Conservation (phyloP, 345 rosid genomes). For the Noccaea caerulescens region DNA sequence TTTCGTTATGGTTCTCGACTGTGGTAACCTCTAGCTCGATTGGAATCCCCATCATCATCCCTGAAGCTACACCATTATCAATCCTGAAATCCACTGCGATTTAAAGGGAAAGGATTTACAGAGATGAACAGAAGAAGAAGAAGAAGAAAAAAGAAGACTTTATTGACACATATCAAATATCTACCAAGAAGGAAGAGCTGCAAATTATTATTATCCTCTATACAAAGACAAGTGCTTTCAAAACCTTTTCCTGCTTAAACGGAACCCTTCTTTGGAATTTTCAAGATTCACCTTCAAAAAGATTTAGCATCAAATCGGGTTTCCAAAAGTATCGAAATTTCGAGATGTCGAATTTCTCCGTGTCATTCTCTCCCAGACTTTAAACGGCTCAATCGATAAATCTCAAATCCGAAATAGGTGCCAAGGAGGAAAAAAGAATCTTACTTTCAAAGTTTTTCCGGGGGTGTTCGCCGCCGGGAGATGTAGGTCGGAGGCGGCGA, state of each 20-base stretch:
- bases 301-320: slow-evolving; percentile 13
- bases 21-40: slow-evolving; percentile 44
- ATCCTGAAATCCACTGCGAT: slow-evolving; percentile 80
- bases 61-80: slow-evolving; percentile 61
- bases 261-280: neutral
- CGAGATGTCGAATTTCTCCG: slow-evolving; percentile 13
- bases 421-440: slow-evolving; percentile 10
- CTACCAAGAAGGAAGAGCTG: slow-evolving; percentile 10
- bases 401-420: neutral
- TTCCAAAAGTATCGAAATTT: slow-evolving; percentile 4
- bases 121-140: slow-evolving; percentile 7
- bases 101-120: neutral
- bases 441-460: slow-evolving; percentile 38
- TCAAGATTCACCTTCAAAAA: slow-evolving; percentile 1
- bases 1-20: slow-evolving; percentile 45
- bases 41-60: slow-evolving; percentile 45
- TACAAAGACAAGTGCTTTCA: slow-evolving; percentile 27
- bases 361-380: slow-evolving; percentile 14
- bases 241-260: neutral
- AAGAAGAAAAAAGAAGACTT: neutral
- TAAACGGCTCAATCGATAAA: neutral
- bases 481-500: slow-evolving; percentile 35
- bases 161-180: slow-evolving; percentile 2
- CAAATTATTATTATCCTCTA: slow-evolving; percentile 5
- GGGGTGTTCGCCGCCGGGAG: slow-evolving; percentile 34